Percentiles rank a stretch among this genome's conserved stretches.
phyloP scores from a whole-genome alignment of 495 filamentous ascomycete species.

The Aspergillus bertholletiae region DNA sequence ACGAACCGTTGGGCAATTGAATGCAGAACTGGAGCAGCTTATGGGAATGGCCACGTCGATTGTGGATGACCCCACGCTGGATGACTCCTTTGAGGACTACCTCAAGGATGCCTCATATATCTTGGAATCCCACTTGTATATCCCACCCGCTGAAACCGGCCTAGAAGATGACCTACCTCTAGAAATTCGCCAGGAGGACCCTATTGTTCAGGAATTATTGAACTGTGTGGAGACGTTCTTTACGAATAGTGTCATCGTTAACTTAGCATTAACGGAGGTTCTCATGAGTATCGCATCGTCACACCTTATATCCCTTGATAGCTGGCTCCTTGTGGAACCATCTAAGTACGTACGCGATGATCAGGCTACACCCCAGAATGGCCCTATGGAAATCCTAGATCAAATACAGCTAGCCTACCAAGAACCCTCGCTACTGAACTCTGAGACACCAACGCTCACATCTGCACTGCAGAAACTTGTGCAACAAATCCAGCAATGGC shows the following conservation, averaged over 20 bases:
- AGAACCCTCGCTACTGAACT: conserved; percentile 35
- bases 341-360: conserved; percentile 27
- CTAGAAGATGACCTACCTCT: conserved; percentile 29
- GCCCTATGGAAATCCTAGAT: conserved; percentile 15
- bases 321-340: conserved; percentile 83
- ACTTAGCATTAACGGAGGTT: conserved; percentile 78
- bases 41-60: conserved; percentile 70
- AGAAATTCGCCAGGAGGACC: conserved; percentile 64
- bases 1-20: conserved; percentile 74
- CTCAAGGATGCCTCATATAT: conserved; percentile 72
- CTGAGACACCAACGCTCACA: conserved; percentile 38
- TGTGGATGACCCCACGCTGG: conserved; percentile 64
- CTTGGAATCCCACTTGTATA: conserved; percentile 68
- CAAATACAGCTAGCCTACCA: conserved; percentile 28
- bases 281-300: conserved; percentile 81
- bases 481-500: conserved; percentile 61
- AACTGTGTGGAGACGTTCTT: conserved; percentile 75
- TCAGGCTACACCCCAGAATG: background rate
- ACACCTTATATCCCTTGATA: conserved; percentile 75
- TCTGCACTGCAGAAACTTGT: conserved; percentile 49
- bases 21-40: conserved; percentile 73
- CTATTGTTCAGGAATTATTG: conserved; percentile 67
- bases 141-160: conserved; percentile 25
- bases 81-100: conserved; percentile 78
- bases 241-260: conserved; percentile 83